These are phyloP conservation scores for Phlebopus sp. DNA, from an alignment of 1,284 basidiomycete species.

Conservation along the genomic window DNA sequence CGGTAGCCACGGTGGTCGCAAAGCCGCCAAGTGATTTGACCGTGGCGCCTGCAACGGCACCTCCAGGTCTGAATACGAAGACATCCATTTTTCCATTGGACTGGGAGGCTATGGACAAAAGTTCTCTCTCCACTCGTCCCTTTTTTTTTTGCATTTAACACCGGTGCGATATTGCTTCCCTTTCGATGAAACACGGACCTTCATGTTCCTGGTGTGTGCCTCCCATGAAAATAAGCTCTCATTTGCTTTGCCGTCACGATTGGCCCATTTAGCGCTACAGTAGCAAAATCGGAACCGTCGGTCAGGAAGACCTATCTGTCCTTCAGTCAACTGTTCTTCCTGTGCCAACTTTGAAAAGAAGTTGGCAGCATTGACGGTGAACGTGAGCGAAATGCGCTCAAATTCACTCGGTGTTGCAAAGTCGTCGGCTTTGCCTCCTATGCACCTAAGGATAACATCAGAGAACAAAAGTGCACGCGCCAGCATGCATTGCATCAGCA, in stretches of 20 bases:
- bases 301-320: not conserved
- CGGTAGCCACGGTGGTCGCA: slow-evolving; percentile 16
- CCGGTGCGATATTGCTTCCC: too few relatives aligned
- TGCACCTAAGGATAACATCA: slow-evolving; percentile 15
- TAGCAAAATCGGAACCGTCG: slow-evolving; percentile 26
- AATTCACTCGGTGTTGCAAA: slow-evolving; percentile 23
- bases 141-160: slow-evolving; percentile 3
- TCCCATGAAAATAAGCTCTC: slow-evolving; percentile 17
- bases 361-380: slow-evolving; percentile 23
- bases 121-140: slow-evolving; percentile 22
- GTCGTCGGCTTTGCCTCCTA: slow-evolving; percentile 23
- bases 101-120: slow-evolving; percentile 17
- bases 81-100: slow-evolving; percentile 11
- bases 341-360: slow-evolving; percentile 22
- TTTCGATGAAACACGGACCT: slow-evolving; percentile 12
- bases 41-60: slow-evolving; percentile 13
- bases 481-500: too few relatives aligned
- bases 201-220: slow-evolving; percentile 21
- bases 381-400: slow-evolving; percentile 25
- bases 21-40: slow-evolving; percentile 20
- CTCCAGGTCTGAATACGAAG: slow-evolving; percentile 24
- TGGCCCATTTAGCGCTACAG: slow-evolving; percentile 25
- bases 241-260: slow-evolving; percentile 14
- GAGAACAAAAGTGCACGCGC: not conserved
- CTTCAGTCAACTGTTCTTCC: not conserved